Conservation (phyloP, 495 filamentous ascomycete species). For the Penicillium flavigenum region DNA sequence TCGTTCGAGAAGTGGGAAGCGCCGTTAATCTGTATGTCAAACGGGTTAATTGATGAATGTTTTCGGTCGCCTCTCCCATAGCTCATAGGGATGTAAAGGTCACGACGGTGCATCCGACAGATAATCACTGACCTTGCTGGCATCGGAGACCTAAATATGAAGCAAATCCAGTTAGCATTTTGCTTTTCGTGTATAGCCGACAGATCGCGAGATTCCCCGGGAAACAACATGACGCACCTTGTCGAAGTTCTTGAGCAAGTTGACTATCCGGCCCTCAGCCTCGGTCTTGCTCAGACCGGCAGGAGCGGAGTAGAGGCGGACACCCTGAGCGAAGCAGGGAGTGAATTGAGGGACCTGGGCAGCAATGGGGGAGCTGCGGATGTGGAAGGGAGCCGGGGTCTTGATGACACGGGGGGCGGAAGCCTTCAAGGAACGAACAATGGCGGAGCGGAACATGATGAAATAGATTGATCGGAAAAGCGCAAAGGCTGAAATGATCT, state of each 20-base stretch:
- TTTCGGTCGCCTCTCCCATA: constrained; percentile 4
- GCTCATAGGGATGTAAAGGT: constrained; percentile 11
- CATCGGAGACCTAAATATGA: constrained; percentile 63
- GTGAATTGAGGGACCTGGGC: constrained; percentile 47
- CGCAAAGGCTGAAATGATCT: constrained; percentile 25
- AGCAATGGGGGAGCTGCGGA: constrained; percentile 55
- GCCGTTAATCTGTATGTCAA: constrained; percentile 63
- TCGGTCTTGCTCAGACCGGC: constrained; percentile 75
- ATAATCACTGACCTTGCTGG: constrained; percentile 62
- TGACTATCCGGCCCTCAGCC: constrained; percentile 89
- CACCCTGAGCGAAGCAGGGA: constrained; percentile 54
- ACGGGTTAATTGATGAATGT: constrained; percentile 15
- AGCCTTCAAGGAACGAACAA: constrained; percentile 64
- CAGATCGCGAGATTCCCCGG: constrained; percentile 14
- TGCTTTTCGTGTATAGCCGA: constrained; percentile 18
- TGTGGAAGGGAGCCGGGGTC: constrained; percentile 54
- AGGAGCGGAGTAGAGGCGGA: constrained; percentile 83
- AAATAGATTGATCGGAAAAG: constrained; percentile 32
- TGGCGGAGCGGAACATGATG: constrained; percentile 83
- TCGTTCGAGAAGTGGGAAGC: constrained; percentile 92
- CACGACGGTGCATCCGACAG: constrained; percentile 13
- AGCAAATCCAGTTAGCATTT: constrained; percentile 12
- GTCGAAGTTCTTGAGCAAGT: constrained; percentile 90
- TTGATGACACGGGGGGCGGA: constrained; percentile 58
- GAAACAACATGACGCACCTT: constrained; percentile 64